phyloP scores from a whole-genome alignment of 495 filamentous ascomycete genomes.

The Diplogelasinospora grovesii region DNA sequence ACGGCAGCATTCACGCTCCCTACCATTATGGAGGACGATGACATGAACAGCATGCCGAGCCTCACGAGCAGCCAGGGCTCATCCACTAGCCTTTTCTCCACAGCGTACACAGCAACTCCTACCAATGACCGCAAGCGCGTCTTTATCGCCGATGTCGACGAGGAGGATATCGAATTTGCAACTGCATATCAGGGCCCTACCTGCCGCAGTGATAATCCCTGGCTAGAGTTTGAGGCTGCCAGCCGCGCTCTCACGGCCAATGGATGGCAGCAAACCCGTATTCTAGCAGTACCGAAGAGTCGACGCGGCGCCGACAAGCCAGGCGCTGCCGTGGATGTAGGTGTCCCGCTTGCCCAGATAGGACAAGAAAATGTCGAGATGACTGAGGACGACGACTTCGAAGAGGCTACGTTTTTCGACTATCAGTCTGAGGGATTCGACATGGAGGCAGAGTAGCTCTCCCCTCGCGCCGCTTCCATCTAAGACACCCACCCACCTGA shows the following conservation, averaged over 20 bases:
- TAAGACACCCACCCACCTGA: no score
- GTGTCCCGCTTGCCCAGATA: neutral
- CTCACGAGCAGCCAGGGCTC: slow-evolving; percentile 38
- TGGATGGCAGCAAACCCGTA: no score
- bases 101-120: slow-evolving; percentile 1
- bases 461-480: no score
- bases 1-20: no score
- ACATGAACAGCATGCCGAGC: slow-evolving; percentile 14
- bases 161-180: no score
- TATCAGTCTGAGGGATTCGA: slow-evolving; percentile 17
- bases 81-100: slow-evolving; percentile 15
- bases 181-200: no score
- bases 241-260: slow-evolving; percentile 10
- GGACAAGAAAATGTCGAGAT: slow-evolving; percentile 34
- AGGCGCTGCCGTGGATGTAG: slow-evolving; percentile 5
- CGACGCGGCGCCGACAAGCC: slow-evolving; percentile 6
- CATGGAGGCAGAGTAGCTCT: no score
- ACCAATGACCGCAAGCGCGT: slow-evolving; percentile 32
- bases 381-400: slow-evolving; percentile 40
- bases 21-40: no score
- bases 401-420: slow-evolving; percentile 47
- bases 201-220: no score
- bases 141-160: slow-evolving; percentile 23
- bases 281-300: slow-evolving; percentile 35
- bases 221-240: no score